Base-by-base conservation (phyloP, 371 early-diverging fungal genomes). In the Mortierella sp. region DNA sequence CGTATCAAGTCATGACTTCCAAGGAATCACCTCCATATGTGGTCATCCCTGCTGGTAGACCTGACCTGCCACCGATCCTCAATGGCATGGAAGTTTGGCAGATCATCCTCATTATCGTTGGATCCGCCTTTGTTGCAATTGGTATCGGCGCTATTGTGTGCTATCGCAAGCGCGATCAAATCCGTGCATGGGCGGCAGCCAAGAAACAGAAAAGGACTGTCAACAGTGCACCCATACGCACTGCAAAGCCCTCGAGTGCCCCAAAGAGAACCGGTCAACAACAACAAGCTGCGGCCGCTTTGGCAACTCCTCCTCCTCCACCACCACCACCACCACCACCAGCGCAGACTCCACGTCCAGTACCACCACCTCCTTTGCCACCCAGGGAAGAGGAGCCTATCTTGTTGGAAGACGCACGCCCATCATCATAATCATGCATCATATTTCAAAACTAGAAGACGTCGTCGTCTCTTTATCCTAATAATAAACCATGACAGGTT, bases 21-120 rank as follows among this genome's bases (percentile, higher is more conserved):
- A 65, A 80, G 3, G 27, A 49, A 2, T 85, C 85, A 47, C 89
- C 88, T 28, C 85, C 84, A 2, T 89, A 87, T 76, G 87, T 83
- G 41, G 57, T 31, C 48, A 57, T 82, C 24, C 64, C 79, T 6
- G 64, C 71, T 6, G 79, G 76, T 5, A 61, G 78, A 47, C 80
- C 80, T 0, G 78, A 76, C 21, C 41, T 76, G 39, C 78, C 78
- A 31, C 66, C 78, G 5, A 61, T 76, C 34, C 41, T 76, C 31
- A 76, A 76, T 39, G 78, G 78, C 27, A 70, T 76, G 78, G 78
- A 58, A 42, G 58, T 76, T 52, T 76, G 78, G 78, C 55, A 66
- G 60, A 70, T 76, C 39, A 76, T 76, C 26, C 60, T 76, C n/a
- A 76, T 76, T 18, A 56, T 70, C n/a, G n/a, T 76, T 30, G 70